Evolutionary conservation across 129 eudicot genomes (phyloP), one percentile per base, ranked within the genome.

Genomic region (Gnaphalium uliginosum): DNA sequence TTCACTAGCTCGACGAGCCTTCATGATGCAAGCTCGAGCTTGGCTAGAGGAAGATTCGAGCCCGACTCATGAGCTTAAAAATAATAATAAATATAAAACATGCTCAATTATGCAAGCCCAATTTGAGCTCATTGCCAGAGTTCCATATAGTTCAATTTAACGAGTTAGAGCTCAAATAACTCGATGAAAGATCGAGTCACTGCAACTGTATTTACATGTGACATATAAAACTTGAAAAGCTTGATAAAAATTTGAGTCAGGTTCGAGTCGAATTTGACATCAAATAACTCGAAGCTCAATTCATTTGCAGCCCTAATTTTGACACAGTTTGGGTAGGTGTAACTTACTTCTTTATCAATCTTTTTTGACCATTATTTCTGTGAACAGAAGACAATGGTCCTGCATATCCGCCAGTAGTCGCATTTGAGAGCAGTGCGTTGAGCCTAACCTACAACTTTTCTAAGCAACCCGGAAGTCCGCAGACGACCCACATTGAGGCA

Each of bases 361-460:
- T 63, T 79, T 62, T n/a, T 72, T 59, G 30, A 39, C 60, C 33
- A 43, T 56, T 14, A 13, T 18, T 66, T 67, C 4, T 19, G 17
- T 73, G 27, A 65, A 67, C 98, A 89, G 97, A 89, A 68, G 80
- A 62, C 73, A 87, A 81, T 70, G 94, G 90, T 43, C 75, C 86
- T 59, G 79, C 83, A 21, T 89, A 80, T 85, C 94, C 96, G 71
- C 85, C 99, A 72, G 53, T 94, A 8, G 85, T 87, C 69, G 97
- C 97, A 78, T 94, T 88, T 73, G 97, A 94, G 87, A 94, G 92
- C 90, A 86, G 71, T 79, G 76, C 96, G n/a, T 75, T 94, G 77
- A 89, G 82, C 83, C 29, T 94, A 18, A 83, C 75, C 22, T 94
- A 87, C 83, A 86, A 86, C 83, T 89, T 94, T 78, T 90, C 93